Base-by-base conservation (phyloP, 1,284 basidiomycete genomes). In the Laetiporus sulphureus region DNA sequence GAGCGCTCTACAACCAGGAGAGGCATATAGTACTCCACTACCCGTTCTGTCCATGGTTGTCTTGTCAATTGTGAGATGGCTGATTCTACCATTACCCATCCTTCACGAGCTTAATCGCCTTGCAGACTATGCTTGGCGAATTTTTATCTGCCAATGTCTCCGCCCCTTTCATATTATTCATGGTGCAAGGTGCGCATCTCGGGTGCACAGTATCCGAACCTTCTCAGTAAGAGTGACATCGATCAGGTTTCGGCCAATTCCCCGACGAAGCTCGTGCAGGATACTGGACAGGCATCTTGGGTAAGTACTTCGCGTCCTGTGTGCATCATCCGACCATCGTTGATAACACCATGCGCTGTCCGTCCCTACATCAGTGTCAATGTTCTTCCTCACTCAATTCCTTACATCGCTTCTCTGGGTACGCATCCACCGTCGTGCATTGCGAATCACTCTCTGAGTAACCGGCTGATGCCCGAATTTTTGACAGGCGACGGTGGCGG, bases 321-420 rank as follows among this genome's bases (percentile, higher is more conserved):
- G 8, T 41, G 30, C 41, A 7, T 22, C 48, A 21, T 52, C 37
- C 50, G 5, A 20, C 40, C 18, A 25, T 35, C 18, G 18, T 27
- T 23, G 18, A 8, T 5, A 3, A 16, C 11, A 24, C 11, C 32
- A 7, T 41, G 12, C 1, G n/a, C 5, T 34, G n/a, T n/a, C 21
- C 10, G 5, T 33, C 15, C 31, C 44, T 21, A 42, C 32, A 13
- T 20, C 51, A 87, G 86, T 87, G 19, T 76, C 86, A 20, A 78
- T 78, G 1, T 90, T 90, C 63, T 90, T 90, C 65, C 60, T 89
- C 44, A 87, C 86, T 1, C 88, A 92, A 55, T 96, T 99, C 65
- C 69, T 96, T 31, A 98, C 95, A 1, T 95, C 92, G 23, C 68
- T 99, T 32, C 75, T 98, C 45, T 90, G 86, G 84, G 84, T 84